Evolutionary conservation across 169 alveolate genomes (phyloP), one percentile per base, ranked within the genome.

Genomic region (Eimeria necatrix): DNA sequence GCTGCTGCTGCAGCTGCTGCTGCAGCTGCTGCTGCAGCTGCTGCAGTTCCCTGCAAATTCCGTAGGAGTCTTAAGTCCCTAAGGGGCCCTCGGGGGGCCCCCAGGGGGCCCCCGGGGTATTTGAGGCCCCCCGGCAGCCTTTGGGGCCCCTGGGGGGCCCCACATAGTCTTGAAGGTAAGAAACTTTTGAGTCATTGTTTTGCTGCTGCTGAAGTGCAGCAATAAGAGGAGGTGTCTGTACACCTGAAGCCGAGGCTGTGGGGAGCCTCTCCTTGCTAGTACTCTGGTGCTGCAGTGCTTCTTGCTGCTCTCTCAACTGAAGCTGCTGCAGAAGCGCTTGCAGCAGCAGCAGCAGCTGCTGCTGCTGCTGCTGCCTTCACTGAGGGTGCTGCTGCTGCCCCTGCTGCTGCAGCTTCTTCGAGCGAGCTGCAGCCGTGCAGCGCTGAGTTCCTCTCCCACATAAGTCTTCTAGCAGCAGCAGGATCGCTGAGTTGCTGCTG

Each of bases 1-100:
- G 60, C 85, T 18, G 85, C 85, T 74, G 16, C 85, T 9, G 59
- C 85, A 46, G 26, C 85, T 26, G 18, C 85, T 26, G 60, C 85
- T 74, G 85, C 85, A 49, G 85, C 26, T 74, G 85, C 85, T 26
- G 85, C 60, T 74, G 85, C 85, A 74, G 85, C 85, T 74, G 85
- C 85, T 74, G 60, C 85, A 74, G 56, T 10, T 74, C 41, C 32
- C 32, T 16, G 51, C 4, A 32, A 22, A 48, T 24, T 32, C 46
- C 83, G 41, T 6, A 71, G 83, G 51, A 71, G 14, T 0, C 24
- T 71, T 32, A n/a, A n/a, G n/a, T n/a, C n/a, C n/a, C n/a, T n/a
- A n/a, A n/a, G 73, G 73, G 73, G 73, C 73, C 73, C 73, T 26
- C 73, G 4, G 16, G 73, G 73, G 73, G 73, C 22, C 73, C 73